Base-by-base conservation (phyloP, 495 filamentous ascomycete genomes). In the Pyrenula aspistea region DNA sequence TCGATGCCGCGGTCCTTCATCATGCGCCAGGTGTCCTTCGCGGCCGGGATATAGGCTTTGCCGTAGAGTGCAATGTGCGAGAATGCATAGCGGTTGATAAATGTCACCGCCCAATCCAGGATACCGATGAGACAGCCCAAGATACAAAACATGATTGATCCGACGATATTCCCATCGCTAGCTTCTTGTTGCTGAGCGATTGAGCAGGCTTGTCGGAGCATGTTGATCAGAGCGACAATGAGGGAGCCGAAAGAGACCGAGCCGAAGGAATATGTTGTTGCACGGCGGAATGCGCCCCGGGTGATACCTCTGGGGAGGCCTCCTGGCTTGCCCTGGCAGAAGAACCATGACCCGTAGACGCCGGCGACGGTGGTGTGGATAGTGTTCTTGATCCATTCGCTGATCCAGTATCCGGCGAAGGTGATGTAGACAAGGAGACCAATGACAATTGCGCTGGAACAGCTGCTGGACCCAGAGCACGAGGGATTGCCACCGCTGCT, bases 331-430 rank as follows among this genome's bases (percentile, higher is more conserved):
- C 78, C 71, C 31, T 75, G 71, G 61, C 76, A 84, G 73, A 95
- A 96, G 71, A 95, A 97, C 91, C 91, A 96, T 1, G 86, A 86
- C 0, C 89, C 91, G 60, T 95, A 96, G 12, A 95, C 85, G 11
- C 92, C 89, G 0, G 87, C 86, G 63, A 95, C 85, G 21, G 85
- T 89, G 25, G 83, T 85, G 68, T 97, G 91, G 36, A 96, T 86
- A 15, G 85, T 88, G 67, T 95, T 96, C 71, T 96, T 95, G 56
- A 95, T 66, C 79, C 86, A 89, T 65, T 96, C 91, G 22, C 84
- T 86, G 60, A 95, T 82, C 92, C 91, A 97, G 70, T 94, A 95
- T 63, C 78, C 82, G 22, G 90, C 88, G 63, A 96, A 95, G 0
- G 89, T 94, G 54, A 89, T 79, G 69, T 94, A 95, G 22, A 88